Conservation (phyloP, 2,329 filamentous ascomycete genomes). For the Ciborinia camelliae region DNA sequence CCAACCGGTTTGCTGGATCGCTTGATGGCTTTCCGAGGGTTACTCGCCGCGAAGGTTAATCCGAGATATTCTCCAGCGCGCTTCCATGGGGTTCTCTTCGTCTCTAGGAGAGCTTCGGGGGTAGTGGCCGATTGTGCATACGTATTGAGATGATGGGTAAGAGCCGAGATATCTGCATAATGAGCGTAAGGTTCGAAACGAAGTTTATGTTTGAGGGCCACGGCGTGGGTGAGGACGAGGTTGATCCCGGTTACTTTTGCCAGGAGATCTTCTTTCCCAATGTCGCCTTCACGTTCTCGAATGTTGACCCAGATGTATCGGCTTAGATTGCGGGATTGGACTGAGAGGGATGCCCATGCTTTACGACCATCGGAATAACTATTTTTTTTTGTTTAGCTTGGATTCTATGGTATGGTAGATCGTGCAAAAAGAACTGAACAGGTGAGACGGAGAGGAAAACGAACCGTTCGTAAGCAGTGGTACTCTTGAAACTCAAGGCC, state of each 20-base stretch:
- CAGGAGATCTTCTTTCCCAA: constrained; percentile 64
- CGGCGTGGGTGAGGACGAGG: constrained; percentile 72
- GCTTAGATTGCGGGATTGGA: constrained; percentile 64
- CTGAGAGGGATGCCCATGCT: constrained; percentile 58
- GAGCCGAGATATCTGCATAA: constrained; percentile 68
- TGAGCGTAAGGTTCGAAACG: constrained; percentile 79
- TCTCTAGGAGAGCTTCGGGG: constrained; percentile 36
- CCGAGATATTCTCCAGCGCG: constrained; percentile 69
- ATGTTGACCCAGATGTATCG: constrained; percentile 82
- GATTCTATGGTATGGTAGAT: not conserved
- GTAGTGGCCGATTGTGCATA: constrained; percentile 59
- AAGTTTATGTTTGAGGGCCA: constrained; percentile 75
- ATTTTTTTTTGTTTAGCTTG: not conserved
- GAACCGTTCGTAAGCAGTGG: constrained; percentile 69
- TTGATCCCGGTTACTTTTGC: constrained; percentile 67
- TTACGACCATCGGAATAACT: constrained; percentile 60
- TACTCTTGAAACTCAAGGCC: constrained; percentile 72
- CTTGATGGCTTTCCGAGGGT: constrained; percentile 76
- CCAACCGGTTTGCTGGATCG: constrained; percentile 68
- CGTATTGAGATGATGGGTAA: constrained; percentile 70
- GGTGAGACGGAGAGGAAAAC: not conserved
- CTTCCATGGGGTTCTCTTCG: constrained; percentile 49
- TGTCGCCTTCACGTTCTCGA: constrained; percentile 54
- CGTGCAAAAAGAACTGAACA: no score
- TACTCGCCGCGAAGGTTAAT: constrained; percentile 70